These are phyloP conservation scores for Exophiala spinifera DNA, from an alignment of 2,329 filamentous ascomycete genomes.

Conservation along the genomic window DNA sequence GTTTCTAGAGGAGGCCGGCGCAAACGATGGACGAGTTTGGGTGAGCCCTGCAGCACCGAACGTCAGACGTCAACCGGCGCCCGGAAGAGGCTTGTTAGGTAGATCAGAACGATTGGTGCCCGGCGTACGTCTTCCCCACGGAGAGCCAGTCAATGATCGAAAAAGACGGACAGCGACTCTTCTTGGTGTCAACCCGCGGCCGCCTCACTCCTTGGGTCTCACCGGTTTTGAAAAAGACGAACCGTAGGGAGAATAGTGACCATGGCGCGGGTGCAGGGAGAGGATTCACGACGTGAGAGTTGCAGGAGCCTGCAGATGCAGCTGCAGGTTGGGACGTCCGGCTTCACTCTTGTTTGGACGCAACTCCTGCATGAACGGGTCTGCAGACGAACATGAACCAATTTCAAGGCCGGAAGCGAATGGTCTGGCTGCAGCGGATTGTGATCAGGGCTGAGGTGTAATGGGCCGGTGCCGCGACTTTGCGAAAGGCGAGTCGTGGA, in stretches of 20 bases:
- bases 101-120: slow-evolving; percentile 1
- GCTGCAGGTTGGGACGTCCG: slow-evolving; percentile 11
- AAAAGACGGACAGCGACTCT: neutral
- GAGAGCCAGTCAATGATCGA: neutral
- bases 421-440: slow-evolving; percentile 1
- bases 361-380: slow-evolving; percentile 23
- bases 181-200: too few relatives aligned
- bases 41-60: slow-evolving; percentile 10
- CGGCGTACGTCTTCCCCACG: slow-evolving; percentile 1
- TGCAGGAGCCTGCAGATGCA: slow-evolving; percentile 22
- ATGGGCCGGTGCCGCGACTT: too few relatives aligned
- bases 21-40: neutral
- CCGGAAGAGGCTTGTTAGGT: neutral
- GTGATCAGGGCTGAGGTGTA: neutral
- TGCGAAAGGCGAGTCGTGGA: too few relatives aligned
- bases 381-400: slow-evolving; percentile 7
- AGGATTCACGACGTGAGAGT: slow-evolving; percentile 7
- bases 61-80: slow-evolving; percentile 8
- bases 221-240: slow-evolving; percentile 17
- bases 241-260: slow-evolving; percentile 4
- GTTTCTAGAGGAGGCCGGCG: neutral
- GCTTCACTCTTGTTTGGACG: slow-evolving; percentile 4
- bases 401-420: slow-evolving; percentile 11
- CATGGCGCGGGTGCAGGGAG: slow-evolving; percentile 16
- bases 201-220: slow-evolving; percentile 18